Evolutionary conservation across 257 asterid species (phyloP).

Genomic region (Ligustrum vulgare): DNA sequence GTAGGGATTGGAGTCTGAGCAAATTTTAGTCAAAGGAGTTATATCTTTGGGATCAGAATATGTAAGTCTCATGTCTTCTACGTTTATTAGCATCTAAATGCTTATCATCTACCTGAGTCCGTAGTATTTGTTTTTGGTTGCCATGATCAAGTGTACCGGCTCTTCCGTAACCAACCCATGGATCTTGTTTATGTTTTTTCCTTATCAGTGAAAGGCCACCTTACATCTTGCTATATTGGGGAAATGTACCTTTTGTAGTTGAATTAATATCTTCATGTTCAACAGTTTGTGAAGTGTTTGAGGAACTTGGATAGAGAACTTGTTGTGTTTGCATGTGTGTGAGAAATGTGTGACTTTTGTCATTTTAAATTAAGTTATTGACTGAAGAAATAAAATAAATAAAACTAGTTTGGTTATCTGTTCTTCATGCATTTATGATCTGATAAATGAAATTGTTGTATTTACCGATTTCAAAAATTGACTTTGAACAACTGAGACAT

Average conservation of each 20-base stretch:
- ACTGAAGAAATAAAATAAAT: not conserved
- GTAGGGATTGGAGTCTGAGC: conserved; percentile 29
- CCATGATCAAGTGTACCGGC: too few relatives aligned
- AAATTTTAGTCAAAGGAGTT: conserved; percentile 13
- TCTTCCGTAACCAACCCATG: too few relatives aligned
- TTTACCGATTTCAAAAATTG: not conserved
- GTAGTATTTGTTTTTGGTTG: too few relatives aligned
- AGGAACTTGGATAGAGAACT: not conserved
- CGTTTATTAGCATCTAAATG: not conserved
- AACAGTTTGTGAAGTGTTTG: not conserved
- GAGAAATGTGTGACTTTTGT: not conserved
- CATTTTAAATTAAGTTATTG: not conserved
- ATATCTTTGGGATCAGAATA: conserved; percentile 33
- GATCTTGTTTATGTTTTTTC: not conserved
- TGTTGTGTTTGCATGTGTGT: not conserved
- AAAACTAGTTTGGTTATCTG: not conserved
- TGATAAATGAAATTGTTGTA: too few relatives aligned
- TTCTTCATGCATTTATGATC: not conserved
- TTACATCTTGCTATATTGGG: not conserved
- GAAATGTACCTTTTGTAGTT: not conserved
- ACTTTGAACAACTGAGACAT: not conserved
- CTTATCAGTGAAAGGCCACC: not conserved
- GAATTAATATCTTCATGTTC: not conserved
- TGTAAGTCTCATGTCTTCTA: conserved; percentile 33
- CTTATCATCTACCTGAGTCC: not conserved